Conservation (phyloP, 306 rosid species). For the Inga leiocalycina region DNA sequence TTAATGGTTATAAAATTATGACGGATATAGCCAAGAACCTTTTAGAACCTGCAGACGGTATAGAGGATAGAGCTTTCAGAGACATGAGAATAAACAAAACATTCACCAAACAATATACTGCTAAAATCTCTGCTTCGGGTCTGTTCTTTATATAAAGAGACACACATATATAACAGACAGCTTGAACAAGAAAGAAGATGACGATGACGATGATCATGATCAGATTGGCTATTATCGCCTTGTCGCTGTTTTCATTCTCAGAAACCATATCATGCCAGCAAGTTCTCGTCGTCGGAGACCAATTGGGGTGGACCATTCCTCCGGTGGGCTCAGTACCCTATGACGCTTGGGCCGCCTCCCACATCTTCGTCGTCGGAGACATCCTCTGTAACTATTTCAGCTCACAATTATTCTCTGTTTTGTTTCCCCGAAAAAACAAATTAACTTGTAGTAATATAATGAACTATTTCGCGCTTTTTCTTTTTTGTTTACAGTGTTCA, state of each 20-base stretch:
- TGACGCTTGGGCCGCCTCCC: slow-evolving; percentile 36
- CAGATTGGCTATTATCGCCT: background rate
- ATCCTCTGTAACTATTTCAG: slow-evolving; percentile 36
- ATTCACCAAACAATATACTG: background rate
- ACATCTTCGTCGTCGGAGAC: slow-evolving; percentile 44
- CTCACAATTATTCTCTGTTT: background rate
- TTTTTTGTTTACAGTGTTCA: slow-evolving; percentile 42
- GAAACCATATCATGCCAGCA: background rate
- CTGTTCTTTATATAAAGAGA: background rate
- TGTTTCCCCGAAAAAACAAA: background rate
- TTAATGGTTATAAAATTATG: background rate
- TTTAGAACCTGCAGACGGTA: background rate
- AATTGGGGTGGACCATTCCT: slow-evolving; percentile 54
- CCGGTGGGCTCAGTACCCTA: slow-evolving; percentile 35
- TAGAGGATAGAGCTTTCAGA: background rate
- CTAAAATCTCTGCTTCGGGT: background rate
- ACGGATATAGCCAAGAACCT: background rate
- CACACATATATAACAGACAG: background rate
- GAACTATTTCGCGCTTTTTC: background rate
- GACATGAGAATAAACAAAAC: background rate
- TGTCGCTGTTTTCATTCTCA: background rate
- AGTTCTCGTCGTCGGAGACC: background rate
- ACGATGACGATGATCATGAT: background rate
- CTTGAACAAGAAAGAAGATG: background rate
- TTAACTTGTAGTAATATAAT: background rate